Base-by-base conservation (phyloP, 441 rosid species). In the Hypseocharis bilobata region DNA sequence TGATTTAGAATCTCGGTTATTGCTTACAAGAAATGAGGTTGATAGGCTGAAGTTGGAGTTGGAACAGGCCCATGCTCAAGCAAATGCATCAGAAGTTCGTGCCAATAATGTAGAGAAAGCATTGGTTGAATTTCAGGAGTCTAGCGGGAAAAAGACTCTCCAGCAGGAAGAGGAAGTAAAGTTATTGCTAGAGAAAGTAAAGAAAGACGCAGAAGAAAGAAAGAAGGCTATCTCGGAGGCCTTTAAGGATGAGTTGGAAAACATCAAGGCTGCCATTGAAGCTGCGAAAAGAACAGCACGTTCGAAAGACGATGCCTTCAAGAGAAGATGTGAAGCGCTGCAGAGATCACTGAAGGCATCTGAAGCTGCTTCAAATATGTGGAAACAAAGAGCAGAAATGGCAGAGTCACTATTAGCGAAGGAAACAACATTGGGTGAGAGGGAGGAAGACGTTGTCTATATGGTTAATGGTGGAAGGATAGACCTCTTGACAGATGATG, bases 351-450 rank as follows among this genome's bases (percentile, higher is more conserved):
- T 82, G 23, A 73, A 52, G 63, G 76, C 82, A 11, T 75, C 85
- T 1, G 83, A 82, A 67, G 66, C 68, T 60, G 78, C 80, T 79
- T 66, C 61, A 30, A 77, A 71, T 62, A 64, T 44, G 63, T 82
- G 85, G 85, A 71, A 62, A 68, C 78, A 69, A 17, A 77, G 83
- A 73, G 83, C 83, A 68, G 82, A 82, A 66, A 64, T 63, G 65
- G 80, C 80, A 6, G 82, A 79, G 77, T 75, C 80, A 36, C 49
- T 79, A 60, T 42, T 79, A 42, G 17, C 66, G 19, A 69, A 67
- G 65, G 78, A 71, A 51, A 34, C 63, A 29, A 42, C 49, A 38
- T 10, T 36, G 22, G 59, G n/a, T 22, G 77, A 73, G 62, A 73
- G 57, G 32, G 69, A 77, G 40, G 78, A 68, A 45, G 82, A 75